Evolutionary conservation across 192 early-diverging fungal genomes (phyloP), one percentile per base, ranked within the genome.

Genomic region (Podila epicladia): DNA sequence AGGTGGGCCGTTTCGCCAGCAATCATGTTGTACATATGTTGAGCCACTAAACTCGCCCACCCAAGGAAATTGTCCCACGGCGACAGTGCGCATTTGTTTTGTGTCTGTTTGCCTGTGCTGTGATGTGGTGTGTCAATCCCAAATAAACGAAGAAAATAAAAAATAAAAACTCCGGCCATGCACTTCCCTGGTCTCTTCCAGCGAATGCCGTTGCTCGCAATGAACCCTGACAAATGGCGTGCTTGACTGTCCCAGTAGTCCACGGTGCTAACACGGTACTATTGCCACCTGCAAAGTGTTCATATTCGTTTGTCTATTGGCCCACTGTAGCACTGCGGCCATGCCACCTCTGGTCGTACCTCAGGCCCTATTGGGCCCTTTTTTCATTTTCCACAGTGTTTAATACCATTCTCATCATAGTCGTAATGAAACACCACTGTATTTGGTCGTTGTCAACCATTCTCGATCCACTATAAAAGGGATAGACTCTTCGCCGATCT

Each of bases 61-160:
- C 13, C 41, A 45, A 55, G 53, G 53, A 20, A 55, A 55, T 55
- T 55, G 53, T 55, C 53, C 53, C 53, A 55, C 53, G 53, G 53
- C 53, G 53, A 55, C 53, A 55, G 53, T 55, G 53, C 53, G 53
- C 53, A 55, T 55, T 55, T 55, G 53, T 55, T 55, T 53, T 55
- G 8, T 2, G 17, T 22, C 4, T 19, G 26, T 55, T 55, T 55
- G n/a, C n/a, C 53, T 55, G 9, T 26, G 35, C n/a, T 24, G 20
- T 55, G 53, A 5, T 26, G 24, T 55, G 53, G 24, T 24, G 24
- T 24, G 24, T 24, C 11, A 55, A 22, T 45, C 41, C 41, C 41
- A 55, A 55, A 55, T 9, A 55, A 8, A 37, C 35, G 33, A 20
- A 22, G 22, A 53, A 24, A 53, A 53, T 22, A 55, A 11, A 55